These are phyloP conservation scores for Penicillium sp. DNA, from an alignment of 2,329 filamentous ascomycete genomes.

Conservation along the genomic window DNA sequence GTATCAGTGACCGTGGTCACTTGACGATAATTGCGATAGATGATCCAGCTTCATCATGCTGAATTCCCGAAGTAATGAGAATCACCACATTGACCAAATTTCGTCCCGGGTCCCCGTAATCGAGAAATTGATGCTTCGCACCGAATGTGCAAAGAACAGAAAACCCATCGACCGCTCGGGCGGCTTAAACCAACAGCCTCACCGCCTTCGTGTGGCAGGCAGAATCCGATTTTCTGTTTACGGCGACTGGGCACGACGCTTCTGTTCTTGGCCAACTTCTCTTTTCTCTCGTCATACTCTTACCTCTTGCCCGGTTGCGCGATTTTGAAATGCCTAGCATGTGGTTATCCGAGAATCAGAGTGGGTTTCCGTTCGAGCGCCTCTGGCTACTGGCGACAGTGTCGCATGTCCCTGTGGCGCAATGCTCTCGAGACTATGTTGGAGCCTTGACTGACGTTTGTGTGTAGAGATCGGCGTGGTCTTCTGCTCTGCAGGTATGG, in stretches of 20 bases:
- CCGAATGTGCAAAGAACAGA: conserved; percentile 4
- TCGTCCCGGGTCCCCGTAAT: neutral
- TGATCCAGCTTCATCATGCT: conserved; percentile 9
- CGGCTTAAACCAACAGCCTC: conserved; percentile 6
- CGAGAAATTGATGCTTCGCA: neutral
- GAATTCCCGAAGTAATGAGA: neutral
- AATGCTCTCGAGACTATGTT: neutral
- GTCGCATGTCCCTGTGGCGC: neutral
- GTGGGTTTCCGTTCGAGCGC: conserved; percentile 54
- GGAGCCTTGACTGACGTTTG: conserved; percentile 18
- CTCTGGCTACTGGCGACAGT: neutral
- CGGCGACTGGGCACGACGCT: conserved; percentile 2
- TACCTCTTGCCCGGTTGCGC: neutral
- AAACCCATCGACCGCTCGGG: conserved; percentile 18
- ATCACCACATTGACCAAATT: neutral
- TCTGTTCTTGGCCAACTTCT: neutral
- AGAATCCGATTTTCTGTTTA: conserved; percentile 20
- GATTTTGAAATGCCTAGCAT: conserved; percentile 72
- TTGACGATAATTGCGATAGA: neutral
- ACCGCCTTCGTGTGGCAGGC: conserved; percentile 16
- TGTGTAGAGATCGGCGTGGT: conserved; percentile 87
- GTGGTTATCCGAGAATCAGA: conserved; percentile 96
- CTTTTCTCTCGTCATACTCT: neutral
- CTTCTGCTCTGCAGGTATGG: conserved; percentile 93
- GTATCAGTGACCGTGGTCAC: neutral